Evolutionary conservation across 352 stramenopile species (phyloP), one percentile per base, ranked within the genome.

Genomic region (Pythium myriotylum): DNA sequence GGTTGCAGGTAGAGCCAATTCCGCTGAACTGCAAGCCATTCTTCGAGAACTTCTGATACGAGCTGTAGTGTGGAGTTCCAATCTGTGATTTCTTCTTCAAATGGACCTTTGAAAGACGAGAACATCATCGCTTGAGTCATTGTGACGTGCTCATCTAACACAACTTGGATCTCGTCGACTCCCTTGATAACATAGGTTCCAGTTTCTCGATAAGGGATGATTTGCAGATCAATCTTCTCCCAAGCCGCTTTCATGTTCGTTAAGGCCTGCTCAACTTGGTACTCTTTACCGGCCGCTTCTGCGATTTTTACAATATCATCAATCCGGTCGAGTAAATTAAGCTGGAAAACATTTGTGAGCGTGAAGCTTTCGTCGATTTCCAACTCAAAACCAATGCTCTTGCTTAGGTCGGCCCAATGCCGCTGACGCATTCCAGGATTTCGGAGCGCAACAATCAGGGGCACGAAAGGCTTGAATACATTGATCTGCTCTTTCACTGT

Each of bases 91-190:
- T 95, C 79, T 52, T 97, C 90, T 49, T 97, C 92, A 58, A 98
- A 98, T 0, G 93, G 93, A 0, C 90, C 91, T 65, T 98, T 98
- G 67, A 98, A 98, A 1, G 91, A 81, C 0, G 88, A 97, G 51
- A 98, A 98, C 76, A 96, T 94, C 94, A 98, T 98, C 7, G 92
- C 93, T 56, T 98, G 92, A 2, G 95, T 98, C 79, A 97, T 98
- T 0, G 94, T 98, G 22, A 98, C 90, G 57, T 98, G 95, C 58
- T 98, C 95, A 51, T 98, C 95, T 13, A 98, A 72, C 2, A 98
- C 86, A 17, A 82, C 76, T 65, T 98, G 94, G 22, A 98, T 95
- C 58, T 98, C 94, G 52, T 98, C 95, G 12, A 97, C 89, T 13
- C 92, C 93, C 47, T 97, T 97, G 59, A 98, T 88, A 26, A 98